Evolutionary conservation across 257 asterid species (phyloP), one percentile per base, ranked within the genome.

Genomic region (Rauvolfia tetraphylla): DNA sequence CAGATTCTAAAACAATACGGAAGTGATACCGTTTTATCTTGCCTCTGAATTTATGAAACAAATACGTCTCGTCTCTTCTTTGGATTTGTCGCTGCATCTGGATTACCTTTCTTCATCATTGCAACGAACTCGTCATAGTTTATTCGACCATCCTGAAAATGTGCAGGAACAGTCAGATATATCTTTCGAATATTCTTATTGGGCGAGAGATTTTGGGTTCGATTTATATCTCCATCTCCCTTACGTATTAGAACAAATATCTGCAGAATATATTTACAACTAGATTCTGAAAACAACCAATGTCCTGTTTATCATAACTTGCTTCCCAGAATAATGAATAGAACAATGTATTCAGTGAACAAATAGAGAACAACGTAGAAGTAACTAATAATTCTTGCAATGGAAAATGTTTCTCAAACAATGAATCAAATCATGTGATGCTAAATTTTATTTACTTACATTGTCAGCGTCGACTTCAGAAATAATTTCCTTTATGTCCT

Each of bases 21-120:
- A 3, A 8, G 15, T 14, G 3, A 53, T 5, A 53, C 10, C 5
- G 17, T 5, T 53, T 53, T 27, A 18, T 18, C 59, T 20, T 22
- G 25, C 59, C 23, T 53, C 59, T 53, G 4, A 38, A 66, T 20
- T 66, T 34, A 66, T 38, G 71, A 36, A 78, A 77, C 79, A 71
- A 83, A 86, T 72, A 89, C 83, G 49, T 85, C 93, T 72, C 96
- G 78, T 66, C 96, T 78, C 81, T 90, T 91, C 87, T 90, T 93
- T 49, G 86, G 89, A 74, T 88, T 88, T 25, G 77, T 83, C 58
- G 82, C 85, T 76, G 83, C 84, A n/a, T 91, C 97, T 44, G 91
- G 95, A 73, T 88, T 79, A 22, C 97, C 96, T 85, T 90, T 91
- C 90, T 79, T 91, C 98, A 90, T 93, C 97, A 93, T 91, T 57